Conservation (phyloP, 352 stramenopile species). For the Phytopythium ostracodes region DNA sequence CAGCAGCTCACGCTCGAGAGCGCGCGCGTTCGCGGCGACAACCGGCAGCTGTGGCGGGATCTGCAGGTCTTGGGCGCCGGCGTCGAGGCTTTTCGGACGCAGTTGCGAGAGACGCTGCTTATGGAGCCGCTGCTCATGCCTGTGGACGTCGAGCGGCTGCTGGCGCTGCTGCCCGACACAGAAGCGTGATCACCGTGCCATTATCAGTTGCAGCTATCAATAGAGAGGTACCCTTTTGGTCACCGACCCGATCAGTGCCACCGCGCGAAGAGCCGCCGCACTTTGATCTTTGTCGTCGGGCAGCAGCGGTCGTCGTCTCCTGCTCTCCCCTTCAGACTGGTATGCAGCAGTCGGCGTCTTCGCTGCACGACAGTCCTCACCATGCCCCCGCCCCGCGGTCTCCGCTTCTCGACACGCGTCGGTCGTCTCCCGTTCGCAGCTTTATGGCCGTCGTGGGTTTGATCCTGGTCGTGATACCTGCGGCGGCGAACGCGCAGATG, state of each 20-base stretch:
- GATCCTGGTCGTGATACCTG: neutral
- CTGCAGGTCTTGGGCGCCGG: conserved; percentile 30
- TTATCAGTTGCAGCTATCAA: neutral
- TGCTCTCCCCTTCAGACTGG: neutral
- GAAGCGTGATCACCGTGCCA: neutral
- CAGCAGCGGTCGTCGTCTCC: too few relatives aligned
- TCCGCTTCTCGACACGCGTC: neutral
- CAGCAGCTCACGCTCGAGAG: conserved; percentile 56
- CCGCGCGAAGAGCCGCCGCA: neutral
- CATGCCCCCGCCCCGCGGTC: neutral
- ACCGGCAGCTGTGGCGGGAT: conserved; percentile 54
- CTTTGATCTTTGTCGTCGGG: too few relatives aligned
- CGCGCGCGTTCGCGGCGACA: conserved; percentile 38
- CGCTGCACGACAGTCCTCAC: neutral
- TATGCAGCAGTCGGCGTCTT: neutral
- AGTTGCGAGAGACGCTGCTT: conserved; percentile 36
- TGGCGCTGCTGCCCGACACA: conserved; percentile 15
- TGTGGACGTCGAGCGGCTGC: conserved; percentile 37
- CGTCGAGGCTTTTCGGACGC: conserved; percentile 33
- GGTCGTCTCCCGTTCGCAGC: neutral
- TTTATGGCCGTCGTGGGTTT: neutral
- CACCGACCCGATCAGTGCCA: neutral
- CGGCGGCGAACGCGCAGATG: conserved; percentile 22
- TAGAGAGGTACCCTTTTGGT: neutral
- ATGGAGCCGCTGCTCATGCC: conserved; percentile 54